Evolutionary conservation across 306 rosid species (phyloP).

Genomic region (Astragalus membranaceus): DNA sequence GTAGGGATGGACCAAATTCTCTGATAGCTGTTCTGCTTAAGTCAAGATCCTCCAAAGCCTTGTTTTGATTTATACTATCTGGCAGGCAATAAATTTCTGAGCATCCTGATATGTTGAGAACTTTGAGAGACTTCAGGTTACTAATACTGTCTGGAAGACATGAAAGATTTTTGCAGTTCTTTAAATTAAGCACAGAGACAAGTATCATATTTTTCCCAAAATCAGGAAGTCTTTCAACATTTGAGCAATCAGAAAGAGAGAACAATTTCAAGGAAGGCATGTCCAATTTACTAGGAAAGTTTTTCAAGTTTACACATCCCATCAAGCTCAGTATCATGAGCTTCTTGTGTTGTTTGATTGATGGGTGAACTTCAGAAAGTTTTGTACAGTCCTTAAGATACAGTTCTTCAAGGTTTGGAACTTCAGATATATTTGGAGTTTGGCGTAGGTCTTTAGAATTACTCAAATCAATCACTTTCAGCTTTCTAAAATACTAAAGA

Average conservation of each 20-base stretch:
- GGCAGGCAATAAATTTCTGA: background rate
- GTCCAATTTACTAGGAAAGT: background rate
- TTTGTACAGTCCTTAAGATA: conserved; percentile 14
- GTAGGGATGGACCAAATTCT: background rate
- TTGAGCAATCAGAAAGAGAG: conserved; percentile 6
- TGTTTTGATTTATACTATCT: background rate
- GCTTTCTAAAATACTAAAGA: conserved; percentile 3
- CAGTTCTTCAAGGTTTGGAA: conserved; percentile 8
- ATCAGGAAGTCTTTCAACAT: background rate
- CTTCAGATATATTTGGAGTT: background rate
- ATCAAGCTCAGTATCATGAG: conserved; percentile 6
- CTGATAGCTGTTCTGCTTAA: conserved; percentile 9
- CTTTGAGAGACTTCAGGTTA: conserved; percentile 1
- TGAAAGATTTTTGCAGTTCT: background rate
- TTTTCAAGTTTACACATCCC: background rate
- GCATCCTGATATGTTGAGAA: conserved; percentile 12
- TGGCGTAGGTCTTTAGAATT: background rate
- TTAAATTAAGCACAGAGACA: background rate
- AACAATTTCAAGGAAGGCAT: conserved; percentile 14
- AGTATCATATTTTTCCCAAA: conserved; percentile 11
- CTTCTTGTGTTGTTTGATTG: background rate
- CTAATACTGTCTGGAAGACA: conserved; percentile 10
- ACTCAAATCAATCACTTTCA: conserved; percentile 20
- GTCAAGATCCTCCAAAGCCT: conserved; percentile 16
- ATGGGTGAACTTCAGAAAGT: conserved; percentile 2